Evolutionary conservation across 225 moss, liverwort and hornwort species (phyloP).

Genomic region (Marchantia polymorpha): DNA sequence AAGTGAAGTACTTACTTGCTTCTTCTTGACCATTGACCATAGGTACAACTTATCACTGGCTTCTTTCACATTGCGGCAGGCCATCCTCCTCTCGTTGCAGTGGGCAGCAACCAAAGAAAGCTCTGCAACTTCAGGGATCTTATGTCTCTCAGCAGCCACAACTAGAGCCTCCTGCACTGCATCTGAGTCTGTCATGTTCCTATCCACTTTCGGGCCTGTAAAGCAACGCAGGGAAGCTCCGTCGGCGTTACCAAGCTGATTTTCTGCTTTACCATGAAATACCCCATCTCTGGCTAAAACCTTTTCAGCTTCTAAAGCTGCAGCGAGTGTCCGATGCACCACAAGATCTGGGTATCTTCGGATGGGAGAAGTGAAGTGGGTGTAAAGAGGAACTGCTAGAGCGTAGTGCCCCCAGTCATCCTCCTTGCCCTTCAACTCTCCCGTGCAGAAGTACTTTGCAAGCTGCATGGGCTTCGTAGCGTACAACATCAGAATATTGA

Average conservation of each 20-base stretch:
- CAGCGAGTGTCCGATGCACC: conserved; percentile 88
- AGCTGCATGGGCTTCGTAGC: conserved; percentile 99
- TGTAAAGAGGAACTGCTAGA: conserved; percentile 82
- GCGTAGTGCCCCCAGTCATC: conserved; percentile 96
- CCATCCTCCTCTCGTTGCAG: conserved; percentile 94
- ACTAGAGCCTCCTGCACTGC: conserved; percentile 57
- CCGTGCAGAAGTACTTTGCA: conserved; percentile 94
- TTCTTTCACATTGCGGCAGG: conserved; percentile 88
- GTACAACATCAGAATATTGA: conserved; percentile 83
- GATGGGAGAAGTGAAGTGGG: conserved; percentile 96
- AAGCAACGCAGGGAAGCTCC: conserved; percentile 46
- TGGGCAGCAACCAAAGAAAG: conserved; percentile 75
- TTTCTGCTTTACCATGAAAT: conserved; percentile 31
- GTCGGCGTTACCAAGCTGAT: conserved; percentile 31
- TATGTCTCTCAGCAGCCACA: conserved; percentile 54
- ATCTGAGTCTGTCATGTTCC: conserved; percentile 36
- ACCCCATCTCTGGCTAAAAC: conserved; percentile 40
- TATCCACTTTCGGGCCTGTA: conserved; percentile 54
- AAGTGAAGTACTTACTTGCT: conserved; percentile 44
- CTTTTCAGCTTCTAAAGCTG: conserved; percentile 84
- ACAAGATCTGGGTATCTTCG: conserved; percentile 93
- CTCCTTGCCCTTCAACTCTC: conserved; percentile 83
- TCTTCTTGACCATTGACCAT: conserved; percentile 89
- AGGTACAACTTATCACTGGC: conserved; percentile 89
- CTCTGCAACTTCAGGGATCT: conserved; percentile 64